Conservation (phyloP, 148 eudicot species). For the Vaccinium macrocarpon region DNA sequence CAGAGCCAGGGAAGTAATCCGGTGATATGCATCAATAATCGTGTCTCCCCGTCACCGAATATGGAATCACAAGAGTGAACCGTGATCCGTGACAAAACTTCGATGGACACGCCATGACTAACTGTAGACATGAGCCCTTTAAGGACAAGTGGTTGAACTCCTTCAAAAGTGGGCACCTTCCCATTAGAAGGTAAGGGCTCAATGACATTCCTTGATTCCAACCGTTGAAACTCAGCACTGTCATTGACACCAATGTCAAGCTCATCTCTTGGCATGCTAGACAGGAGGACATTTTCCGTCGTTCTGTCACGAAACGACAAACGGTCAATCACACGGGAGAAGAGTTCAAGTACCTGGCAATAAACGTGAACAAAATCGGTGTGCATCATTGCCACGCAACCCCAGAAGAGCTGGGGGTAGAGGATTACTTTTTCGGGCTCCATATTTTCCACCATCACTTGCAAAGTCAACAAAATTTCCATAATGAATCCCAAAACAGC, state of each 20-base stretch:
- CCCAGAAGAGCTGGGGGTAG: conserved; percentile 99
- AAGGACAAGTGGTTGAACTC: conserved; percentile 95
- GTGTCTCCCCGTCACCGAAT: conserved; percentile 85
- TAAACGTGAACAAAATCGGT: conserved; percentile 96
- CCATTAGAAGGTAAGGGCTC: conserved; percentile 42
- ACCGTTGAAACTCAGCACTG: conserved; percentile 59
- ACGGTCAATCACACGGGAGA: conserved; percentile 89
- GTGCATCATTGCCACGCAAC: conserved; percentile 99
- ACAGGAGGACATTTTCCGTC: conserved; percentile 91
- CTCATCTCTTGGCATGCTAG: conserved; percentile 98
- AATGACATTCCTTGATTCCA: conserved; percentile 53
- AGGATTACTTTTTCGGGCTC: conserved; percentile 97
- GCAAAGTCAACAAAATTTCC: conserved; percentile 91
- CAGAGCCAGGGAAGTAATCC: conserved; percentile 98
- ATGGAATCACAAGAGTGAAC: conserved; percentile 91
- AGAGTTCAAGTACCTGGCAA: conserved; percentile 97
- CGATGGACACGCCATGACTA: conserved; percentile 83
- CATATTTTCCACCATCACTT: conserved; percentile 99
- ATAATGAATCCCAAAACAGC: conserved; percentile 84
- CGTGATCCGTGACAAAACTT: conserved; percentile 89
- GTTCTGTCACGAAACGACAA: conserved; percentile 89
- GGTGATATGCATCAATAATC: conserved; percentile 91
- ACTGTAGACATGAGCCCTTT: conserved; percentile 94
- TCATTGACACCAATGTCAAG: conserved; percentile 60
- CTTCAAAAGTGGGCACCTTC: conserved; percentile 91